These are phyloP conservation scores for Podaxis sp. DNA, from an alignment of 768 basidiomycete genomes.

Conservation along the genomic window DNA sequence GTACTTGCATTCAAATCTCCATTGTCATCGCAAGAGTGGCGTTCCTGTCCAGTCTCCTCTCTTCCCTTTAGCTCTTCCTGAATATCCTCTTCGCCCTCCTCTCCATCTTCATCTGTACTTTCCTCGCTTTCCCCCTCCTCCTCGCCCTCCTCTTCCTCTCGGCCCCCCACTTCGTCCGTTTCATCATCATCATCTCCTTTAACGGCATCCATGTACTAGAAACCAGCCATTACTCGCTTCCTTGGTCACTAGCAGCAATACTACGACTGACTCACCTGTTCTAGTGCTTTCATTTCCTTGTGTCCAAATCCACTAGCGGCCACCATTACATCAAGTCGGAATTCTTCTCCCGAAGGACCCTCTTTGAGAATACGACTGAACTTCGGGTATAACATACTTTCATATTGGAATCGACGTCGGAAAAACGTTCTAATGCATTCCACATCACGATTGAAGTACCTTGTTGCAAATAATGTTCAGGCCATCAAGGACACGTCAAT, in stretches of 20 bases:
- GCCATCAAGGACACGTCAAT: slow-evolving; percentile 9
- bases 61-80: background rate
- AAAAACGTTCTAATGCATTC: slow-evolving; percentile 95
- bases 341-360: slow-evolving; percentile 41
- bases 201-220: slow-evolving; percentile 63
- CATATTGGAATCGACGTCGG: slow-evolving; percentile 85
- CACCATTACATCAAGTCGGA: slow-evolving; percentile 85
- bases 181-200: slow-evolving; percentile 21
- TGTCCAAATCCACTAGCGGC: slow-evolving; percentile 91
- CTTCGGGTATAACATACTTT: slow-evolving; percentile 82
- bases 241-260: background rate
- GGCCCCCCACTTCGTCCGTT: slow-evolving; percentile 27
- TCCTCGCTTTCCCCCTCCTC: background rate
- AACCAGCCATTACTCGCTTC: slow-evolving; percentile 10
- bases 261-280: slow-evolving; percentile 58
- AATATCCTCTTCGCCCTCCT: slow-evolving; percentile 28
- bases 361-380: slow-evolving; percentile 66
- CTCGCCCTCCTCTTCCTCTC: slow-evolving; percentile 23
- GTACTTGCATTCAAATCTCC: background rate
- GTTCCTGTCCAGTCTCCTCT: background rate
- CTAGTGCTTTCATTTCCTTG: slow-evolving; percentile 75
- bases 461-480: slow-evolving; percentile 25
- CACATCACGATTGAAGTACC: slow-evolving; percentile 99
- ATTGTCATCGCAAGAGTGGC: background rate
- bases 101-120: slow-evolving; percentile 15